Evolutionary conservation across 257 asterid species (phyloP), one percentile per base, ranked within the genome.

Genomic region (Dorcoceras hygrometricum): DNA sequence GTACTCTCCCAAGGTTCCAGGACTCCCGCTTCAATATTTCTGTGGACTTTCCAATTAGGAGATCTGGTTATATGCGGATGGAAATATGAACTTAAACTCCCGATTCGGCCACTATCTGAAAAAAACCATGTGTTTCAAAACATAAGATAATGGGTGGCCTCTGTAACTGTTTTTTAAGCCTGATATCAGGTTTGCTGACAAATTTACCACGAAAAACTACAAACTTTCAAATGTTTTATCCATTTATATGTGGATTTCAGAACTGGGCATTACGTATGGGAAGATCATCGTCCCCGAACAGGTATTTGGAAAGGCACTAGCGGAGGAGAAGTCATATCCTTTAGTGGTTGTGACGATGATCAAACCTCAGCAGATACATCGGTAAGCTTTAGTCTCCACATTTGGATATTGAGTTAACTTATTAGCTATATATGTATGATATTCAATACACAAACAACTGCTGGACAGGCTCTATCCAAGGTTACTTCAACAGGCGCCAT

Each of bases 241-340:
- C 19, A 12, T 43, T 43, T 43, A 14, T 43, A 43, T 43, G 53
- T 43, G 53, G 20, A 71, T 75, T n/a, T 73, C 75, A 93, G 96
- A 80, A 82, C 73, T 25, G 99, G 99, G 55, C 82, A 83, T 27
- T 86, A 81, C 63, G 26, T 71, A 51, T 94, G 99, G 99, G 97
- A 94, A 78, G 97, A 94, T 59, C 99, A 94, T 70, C 97, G 99
- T 8, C 99, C 99, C 18, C 80, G 72, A 63, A 74, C 99, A 26
- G 97, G 99, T 14, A 56, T 80, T 6, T 94, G 96, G 97, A 94
- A 90, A 84, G 99, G 99, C 57, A 86, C 99, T 26, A 90, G 83
- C 23, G 97, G 99, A 14, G 99, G 99, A 65, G 99, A 94, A 73
- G 97, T 80, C 63, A 81, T 94, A 74, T 94, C 96, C 28, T 94